Percentiles rank a stretch among this genome's conserved stretches.
Conservation (phyloP, 163 green algal genomes). For the Scenedesmus sp. region DNA sequence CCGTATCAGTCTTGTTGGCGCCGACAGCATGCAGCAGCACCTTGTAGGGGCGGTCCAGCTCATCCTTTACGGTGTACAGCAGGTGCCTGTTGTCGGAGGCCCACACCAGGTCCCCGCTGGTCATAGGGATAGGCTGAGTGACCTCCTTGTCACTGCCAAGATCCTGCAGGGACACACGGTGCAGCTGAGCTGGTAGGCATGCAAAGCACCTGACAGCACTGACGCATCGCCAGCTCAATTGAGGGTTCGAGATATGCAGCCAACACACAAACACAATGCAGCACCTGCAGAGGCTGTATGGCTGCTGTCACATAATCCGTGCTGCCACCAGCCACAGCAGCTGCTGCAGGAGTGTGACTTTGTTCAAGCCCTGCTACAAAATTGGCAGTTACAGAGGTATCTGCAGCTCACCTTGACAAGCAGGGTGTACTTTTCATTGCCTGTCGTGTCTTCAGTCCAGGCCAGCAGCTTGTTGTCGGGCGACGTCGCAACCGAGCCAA, state of each 20-base stretch:
- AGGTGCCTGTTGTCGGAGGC: conserved; percentile 85
- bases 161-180: conserved; percentile 67
- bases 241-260: no score
- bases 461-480: conserved; percentile 76
- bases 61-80: conserved; percentile 80
- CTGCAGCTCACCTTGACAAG: conserved; percentile 74
- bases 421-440: conserved; percentile 90
- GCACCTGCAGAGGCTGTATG: no score
- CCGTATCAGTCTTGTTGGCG: conserved; percentile 54
- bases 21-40: conserved; percentile 69
- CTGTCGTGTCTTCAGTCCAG: conserved; percentile 87
- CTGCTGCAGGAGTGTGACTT: not conserved
- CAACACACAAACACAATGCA: no score
- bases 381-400: not conserved
- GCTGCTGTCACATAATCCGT: not conserved
- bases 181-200: conserved; percentile 72
- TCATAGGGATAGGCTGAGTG: conserved; percentile 76
- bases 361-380: not conserved
- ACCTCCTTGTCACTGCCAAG: conserved; percentile 75
- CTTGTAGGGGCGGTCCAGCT: conserved; percentile 84
- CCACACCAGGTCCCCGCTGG: conserved; percentile 86
- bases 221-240: no score
- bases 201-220: conserved; percentile 68
- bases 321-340: not conserved
- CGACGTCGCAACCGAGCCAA: conserved; percentile 52